Percentiles rank a stretch among this genome's conserved stretches.
Conservation (phyloP, 2,329 filamentous ascomycete genomes). For the Penicillium fuscoglaucum region DNA sequence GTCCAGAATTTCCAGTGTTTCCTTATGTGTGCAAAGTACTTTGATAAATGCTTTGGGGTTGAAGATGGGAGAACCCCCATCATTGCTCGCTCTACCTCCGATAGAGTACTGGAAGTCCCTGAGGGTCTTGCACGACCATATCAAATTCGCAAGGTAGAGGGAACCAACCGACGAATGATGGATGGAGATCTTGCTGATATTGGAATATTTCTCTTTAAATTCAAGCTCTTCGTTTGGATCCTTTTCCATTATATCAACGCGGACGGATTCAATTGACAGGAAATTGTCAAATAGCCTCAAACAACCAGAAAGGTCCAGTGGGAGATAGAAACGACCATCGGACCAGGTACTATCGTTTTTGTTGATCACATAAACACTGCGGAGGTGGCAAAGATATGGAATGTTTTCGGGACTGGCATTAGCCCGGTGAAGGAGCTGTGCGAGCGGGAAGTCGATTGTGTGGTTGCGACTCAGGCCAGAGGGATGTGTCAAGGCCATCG, state of each 20-base stretch:
- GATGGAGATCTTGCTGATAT: constrained; percentile 19
- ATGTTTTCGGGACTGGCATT: constrained; percentile 6
- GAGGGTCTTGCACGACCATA: constrained; percentile 18
- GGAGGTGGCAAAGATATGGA: constrained; percentile 18
- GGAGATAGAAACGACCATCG: constrained; percentile 9
- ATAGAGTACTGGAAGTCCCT: constrained; percentile 21
- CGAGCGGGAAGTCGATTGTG: constrained; percentile 14
- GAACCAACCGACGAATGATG: constrained; percentile 14
- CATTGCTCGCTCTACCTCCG: constrained; percentile 13
- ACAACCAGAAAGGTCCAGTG: constrained; percentile 15
- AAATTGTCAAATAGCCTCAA: constrained; percentile 16
- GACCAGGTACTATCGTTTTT: background rate
- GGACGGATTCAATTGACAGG: constrained; percentile 22
- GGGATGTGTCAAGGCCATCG: constrained; percentile 13
- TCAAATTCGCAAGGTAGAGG: constrained; percentile 9
- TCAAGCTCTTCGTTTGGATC: background rate
- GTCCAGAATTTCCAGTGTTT: constrained; percentile 23
- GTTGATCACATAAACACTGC: constrained; percentile 16
- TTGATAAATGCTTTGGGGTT: constrained; percentile 22
- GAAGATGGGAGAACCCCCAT: background rate
- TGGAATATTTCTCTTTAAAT: constrained; percentile 11
- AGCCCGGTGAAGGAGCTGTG: constrained; percentile 7
- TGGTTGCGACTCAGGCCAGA: background rate
- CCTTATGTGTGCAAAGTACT: constrained; percentile 15
- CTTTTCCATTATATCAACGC: constrained; percentile 13